Evolutionary conservation across 305 asterid species (phyloP).

Genomic region (Caryopteris hybrid): DNA sequence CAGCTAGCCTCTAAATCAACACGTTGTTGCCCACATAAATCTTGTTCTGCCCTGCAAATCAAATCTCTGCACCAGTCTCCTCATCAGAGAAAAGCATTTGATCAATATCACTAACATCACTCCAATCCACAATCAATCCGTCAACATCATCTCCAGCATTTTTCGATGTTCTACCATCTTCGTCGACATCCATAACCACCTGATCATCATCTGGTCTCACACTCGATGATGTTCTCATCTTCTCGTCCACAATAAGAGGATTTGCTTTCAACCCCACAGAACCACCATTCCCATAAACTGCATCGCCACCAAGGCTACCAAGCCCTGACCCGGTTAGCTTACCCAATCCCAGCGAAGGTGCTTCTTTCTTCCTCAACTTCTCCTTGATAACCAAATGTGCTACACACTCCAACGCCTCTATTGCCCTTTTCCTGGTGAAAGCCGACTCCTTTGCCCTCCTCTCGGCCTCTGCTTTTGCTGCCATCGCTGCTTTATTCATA

Average conservation of each 20-base stretch:
- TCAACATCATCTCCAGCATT: neutral
- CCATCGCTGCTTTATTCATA: conserved; percentile 57
- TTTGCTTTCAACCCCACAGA: conserved; percentile 10
- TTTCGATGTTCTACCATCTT: neutral
- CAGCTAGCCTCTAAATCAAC: too few species aligned
- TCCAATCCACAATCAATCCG: conserved; percentile 23
- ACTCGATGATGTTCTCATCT: neutral
- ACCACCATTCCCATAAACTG: neutral
- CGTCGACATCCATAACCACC: conserved; percentile 45
- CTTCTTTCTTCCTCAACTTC: conserved; percentile 45
- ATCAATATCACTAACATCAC: conserved; percentile 12
- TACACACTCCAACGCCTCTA: conserved; percentile 61
- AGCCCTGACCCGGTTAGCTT: neutral
- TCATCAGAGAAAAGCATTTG: conserved; percentile 17
- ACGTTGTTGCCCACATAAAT: too few species aligned
- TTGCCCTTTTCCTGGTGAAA: conserved; percentile 61
- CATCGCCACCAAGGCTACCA: neutral
- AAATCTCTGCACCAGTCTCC: conserved; percentile 15
- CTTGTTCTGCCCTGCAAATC: conserved; percentile 8
- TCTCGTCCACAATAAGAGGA: conserved; percentile 21
- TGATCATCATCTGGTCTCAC: conserved; percentile 18
- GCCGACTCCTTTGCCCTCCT: conserved; percentile 73
- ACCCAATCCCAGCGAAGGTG: neutral
- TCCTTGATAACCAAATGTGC: conserved; percentile 49
- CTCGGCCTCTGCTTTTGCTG: conserved; percentile 62